Evolutionary conservation across 2,329 filamentous ascomycete genomes (phyloP).

Genomic region (Plenodomus tracheiphilus): DNA sequence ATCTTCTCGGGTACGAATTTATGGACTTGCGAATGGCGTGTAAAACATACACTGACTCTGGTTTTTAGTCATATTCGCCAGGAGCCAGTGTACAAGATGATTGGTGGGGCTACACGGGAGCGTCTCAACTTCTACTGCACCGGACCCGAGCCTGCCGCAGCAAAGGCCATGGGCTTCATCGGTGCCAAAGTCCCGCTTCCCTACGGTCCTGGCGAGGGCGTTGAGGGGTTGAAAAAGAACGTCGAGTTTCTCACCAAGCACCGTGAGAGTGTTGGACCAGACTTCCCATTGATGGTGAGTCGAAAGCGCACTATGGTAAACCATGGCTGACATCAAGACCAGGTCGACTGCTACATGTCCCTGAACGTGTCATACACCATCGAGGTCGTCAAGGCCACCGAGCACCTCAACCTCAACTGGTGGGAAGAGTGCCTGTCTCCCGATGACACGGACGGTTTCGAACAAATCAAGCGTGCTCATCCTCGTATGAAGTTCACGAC

Average conservation of each 20-base stretch:
- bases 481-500: slow-evolving; percentile 92
- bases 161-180: slow-evolving; percentile 85
- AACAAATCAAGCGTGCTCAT: slow-evolving; percentile 86
- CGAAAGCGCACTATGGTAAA: background rate
- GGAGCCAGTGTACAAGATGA: slow-evolving; percentile 92
- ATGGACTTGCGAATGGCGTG: background rate
- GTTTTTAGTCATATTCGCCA: slow-evolving; percentile 70
- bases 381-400: slow-evolving; percentile 80
- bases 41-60: background rate
- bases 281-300: slow-evolving; percentile 80
- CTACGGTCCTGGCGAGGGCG: slow-evolving; percentile 86
- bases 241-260: slow-evolving; percentile 86
- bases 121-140: slow-evolving; percentile 93
- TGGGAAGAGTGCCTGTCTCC: slow-evolving; percentile 94
- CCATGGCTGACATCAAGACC: background rate
- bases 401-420: slow-evolving; percentile 90
- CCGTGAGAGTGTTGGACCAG: slow-evolving; percentile 79
- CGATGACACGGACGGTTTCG: slow-evolving; percentile 90
- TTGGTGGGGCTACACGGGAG: slow-evolving; percentile 85
- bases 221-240: slow-evolving; percentile 81
- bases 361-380: slow-evolving; percentile 92
- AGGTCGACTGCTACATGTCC: slow-evolving; percentile 92
- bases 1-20: slow-evolving; percentile 66
- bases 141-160: slow-evolving; percentile 78
- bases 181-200: slow-evolving; percentile 89